phyloP scores from a whole-genome alignment of 805 yeast genomes.

The Lipomyces kockii region DNA sequence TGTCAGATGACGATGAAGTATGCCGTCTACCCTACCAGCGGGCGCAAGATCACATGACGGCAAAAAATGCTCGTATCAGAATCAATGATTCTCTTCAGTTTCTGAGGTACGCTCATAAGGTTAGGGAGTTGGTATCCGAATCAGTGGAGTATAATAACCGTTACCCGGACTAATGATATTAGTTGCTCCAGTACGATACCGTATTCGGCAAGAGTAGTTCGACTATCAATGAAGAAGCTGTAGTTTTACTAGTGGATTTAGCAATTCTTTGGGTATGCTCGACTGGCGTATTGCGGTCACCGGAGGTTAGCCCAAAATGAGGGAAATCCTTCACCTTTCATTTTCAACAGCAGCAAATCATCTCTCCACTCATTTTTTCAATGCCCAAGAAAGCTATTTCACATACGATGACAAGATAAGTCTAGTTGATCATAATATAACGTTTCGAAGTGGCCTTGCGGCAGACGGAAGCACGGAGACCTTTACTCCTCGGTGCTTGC shows the following conservation, averaged over 20 bases:
- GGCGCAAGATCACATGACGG: no score
- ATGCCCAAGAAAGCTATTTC: slow-evolving; percentile 72
- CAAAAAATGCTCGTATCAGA: no score
- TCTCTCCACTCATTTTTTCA: slow-evolving; percentile 78
- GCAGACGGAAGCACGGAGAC: slow-evolving; percentile 52
- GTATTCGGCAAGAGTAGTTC: no score
- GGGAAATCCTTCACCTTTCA: slow-evolving; percentile 74
- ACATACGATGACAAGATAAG: slow-evolving; percentile 51
- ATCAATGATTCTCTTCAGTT: no score
- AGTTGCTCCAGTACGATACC: no score
- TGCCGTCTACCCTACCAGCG: no score
- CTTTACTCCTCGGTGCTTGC: slow-evolving; percentile 78
- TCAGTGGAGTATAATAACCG: no score
- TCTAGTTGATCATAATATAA: slow-evolving; percentile 53
- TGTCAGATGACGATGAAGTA: no score
- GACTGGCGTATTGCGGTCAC: not conserved
- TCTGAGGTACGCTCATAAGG: no score
- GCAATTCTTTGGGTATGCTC: not conserved
- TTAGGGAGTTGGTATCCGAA: no score
- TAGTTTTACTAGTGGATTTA: not conserved
- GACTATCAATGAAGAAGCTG: not conserved
- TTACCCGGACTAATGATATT: no score
- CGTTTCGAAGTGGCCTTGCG: slow-evolving; percentile 51
- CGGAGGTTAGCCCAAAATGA: slow-evolving; percentile 51
- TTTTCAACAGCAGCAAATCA: slow-evolving; percentile 76